Evolutionary conservation across 306 rosid genomes (phyloP), one percentile per base, ranked within the genome.

Genomic region (Trichosanthes cucumerina): DNA sequence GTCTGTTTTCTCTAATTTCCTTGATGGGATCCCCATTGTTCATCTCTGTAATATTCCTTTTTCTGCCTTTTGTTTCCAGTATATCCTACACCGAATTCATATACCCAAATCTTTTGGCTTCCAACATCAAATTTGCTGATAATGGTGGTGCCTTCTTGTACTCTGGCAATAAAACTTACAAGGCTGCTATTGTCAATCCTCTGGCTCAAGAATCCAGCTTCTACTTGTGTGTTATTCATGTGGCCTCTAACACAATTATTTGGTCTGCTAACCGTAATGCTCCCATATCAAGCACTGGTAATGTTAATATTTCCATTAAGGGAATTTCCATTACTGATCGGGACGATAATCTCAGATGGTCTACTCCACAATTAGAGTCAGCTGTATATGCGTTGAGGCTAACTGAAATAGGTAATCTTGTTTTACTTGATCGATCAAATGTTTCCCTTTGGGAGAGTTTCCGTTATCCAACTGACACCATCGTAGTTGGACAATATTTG

Each of bases 371-470:
- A 9, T 23, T 92, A 34, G 66, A 80, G 49, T 86, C 97, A 70
- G 56, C 69, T 0, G 97, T 87, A 44, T 5, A 75, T 47, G 84
- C 83, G 5, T 80, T 94, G 73, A 41, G 50, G 57, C 88, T 94
- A 36, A 92, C 85, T 58, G 97, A 94, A 66, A 71, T 80, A 78
- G 98, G 98, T 49, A 94, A 92, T 54, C 95, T 94, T 50, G 68
- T 92, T 56, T 85, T 94, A 57, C 88, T 89, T 72, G 97, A 90
- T 81, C 78, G 65, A 33, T 85, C 76, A 79, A 94, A 92, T 77
- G 81, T 21, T 52, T 90, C 96, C 79, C 89, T 94, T 39, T 94
- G 98, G 98, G 98, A 94, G 80, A 94, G 97, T 83, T 94, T 94
- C 79, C 82, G 78, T 4, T 3, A 89, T 81, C 96, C 98, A 50